These are phyloP conservation scores for Penicillium sp. DNA, from an alignment of 2,329 filamentous ascomycete species.

Conservation along the genomic window DNA sequence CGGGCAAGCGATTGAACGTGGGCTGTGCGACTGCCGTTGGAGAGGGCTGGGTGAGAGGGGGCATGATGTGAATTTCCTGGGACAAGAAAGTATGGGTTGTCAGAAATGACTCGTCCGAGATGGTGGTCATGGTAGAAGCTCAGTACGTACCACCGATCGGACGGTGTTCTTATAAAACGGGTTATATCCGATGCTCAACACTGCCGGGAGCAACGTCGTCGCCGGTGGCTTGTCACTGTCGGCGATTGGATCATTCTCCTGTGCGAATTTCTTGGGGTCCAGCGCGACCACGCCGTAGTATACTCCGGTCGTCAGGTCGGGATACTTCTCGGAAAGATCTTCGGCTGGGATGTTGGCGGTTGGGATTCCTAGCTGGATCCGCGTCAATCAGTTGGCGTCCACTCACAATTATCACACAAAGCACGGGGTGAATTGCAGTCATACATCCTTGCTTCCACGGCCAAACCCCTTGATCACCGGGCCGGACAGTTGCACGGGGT, in stretches of 20 bases:
- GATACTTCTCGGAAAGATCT: conserved; percentile 58
- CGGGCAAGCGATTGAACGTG: conserved; percentile 49
- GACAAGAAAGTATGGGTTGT: conserved; percentile 1
- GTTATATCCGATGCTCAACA: conserved; percentile 95
- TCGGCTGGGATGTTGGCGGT: conserved; percentile 80
- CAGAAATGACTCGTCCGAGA: not conserved
- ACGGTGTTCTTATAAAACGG: conserved; percentile 93
- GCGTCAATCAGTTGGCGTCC: too few relatives aligned
- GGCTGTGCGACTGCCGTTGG: conserved; percentile 32
- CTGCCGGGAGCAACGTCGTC: conserved; percentile 69
- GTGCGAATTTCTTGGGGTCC: conserved; percentile 42
- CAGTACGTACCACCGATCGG: conserved; percentile 62
- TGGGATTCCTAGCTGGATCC: conserved; percentile 82
- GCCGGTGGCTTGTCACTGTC: conserved; percentile 15
- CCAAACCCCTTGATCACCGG: conserved; percentile 91
- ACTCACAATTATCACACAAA: too few relatives aligned
- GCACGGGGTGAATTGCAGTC: too few relatives aligned
- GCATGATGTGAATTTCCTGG: conserved; percentile 80
- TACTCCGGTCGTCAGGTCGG: conserved; percentile 69
- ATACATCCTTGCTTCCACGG: conserved; percentile 84
- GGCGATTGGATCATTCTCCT: conserved; percentile 17
- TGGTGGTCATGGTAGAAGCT: too few relatives aligned
- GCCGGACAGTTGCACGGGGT: conserved; percentile 78
- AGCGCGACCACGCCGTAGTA: conserved; percentile 92
- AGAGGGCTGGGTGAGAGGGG: conserved; percentile 57